A percentile compares a stretch with the other conserved stretches of the same genome.
Evolutionary conservation across 805 yeast species (phyloP).

Genomic region (Saturnispora mendoncae): DNA sequence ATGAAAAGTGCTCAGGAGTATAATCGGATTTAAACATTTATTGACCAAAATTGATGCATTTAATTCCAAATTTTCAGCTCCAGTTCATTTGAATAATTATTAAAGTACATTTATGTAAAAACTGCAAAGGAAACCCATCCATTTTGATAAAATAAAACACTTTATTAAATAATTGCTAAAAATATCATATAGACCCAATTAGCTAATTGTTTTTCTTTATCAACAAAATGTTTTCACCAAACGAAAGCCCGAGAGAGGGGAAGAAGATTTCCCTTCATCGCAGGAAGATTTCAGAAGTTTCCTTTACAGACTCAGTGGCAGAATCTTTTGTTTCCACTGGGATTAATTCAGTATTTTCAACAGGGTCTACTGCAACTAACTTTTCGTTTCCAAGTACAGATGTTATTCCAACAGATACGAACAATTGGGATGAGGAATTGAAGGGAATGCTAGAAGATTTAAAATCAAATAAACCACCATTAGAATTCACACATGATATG

Average conservation of each 20-base stretch:
- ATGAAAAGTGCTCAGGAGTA: too few relatives aligned
- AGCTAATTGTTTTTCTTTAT: too few relatives aligned
- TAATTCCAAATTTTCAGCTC: too few relatives aligned
- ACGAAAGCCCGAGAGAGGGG: constrained; percentile 3
- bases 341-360: constrained; percentile 6
- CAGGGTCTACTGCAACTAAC: constrained; percentile 1
- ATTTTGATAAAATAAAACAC: not conserved
- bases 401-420: not conserved
- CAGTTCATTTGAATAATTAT: too few relatives aligned
- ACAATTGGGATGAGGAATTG: constrained; percentile 3
- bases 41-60: too few relatives aligned
- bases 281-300: constrained; percentile 9
- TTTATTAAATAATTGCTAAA: too few relatives aligned
- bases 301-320: constrained; percentile 9
- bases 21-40: too few relatives aligned
- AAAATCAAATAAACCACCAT: not conserved
- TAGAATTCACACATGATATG: constrained; percentile 4
- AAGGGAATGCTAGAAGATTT: not conserved
- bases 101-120: not conserved
- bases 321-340: constrained; percentile 6
- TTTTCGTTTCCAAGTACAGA: constrained; percentile 5
- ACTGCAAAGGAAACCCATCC: too few relatives aligned
- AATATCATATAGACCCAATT: too few relatives aligned
- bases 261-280: constrained; percentile 3
- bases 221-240: constrained; percentile 8